These are phyloP conservation scores for Melanomma pulvis-pyrius DNA, from an alignment of 495 filamentous ascomycete genomes.

Conservation along the genomic window DNA sequence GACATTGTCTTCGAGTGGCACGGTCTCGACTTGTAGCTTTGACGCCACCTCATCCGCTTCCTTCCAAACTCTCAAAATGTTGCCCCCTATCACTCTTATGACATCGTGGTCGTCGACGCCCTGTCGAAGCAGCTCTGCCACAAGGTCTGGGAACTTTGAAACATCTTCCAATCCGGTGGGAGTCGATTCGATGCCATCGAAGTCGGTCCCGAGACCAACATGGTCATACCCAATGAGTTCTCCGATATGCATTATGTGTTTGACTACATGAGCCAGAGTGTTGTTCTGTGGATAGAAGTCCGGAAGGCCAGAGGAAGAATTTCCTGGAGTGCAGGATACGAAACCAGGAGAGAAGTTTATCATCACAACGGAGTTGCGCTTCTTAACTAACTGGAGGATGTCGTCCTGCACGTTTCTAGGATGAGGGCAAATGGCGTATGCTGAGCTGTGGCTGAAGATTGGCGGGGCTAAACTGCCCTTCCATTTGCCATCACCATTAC, in stretches of 20 bases:
- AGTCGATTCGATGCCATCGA: constrained; percentile 61
- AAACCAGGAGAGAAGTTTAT: constrained; percentile 81
- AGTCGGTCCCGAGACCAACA: constrained; percentile 76
- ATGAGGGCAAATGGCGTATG: constrained; percentile 67
- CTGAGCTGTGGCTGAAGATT: constrained; percentile 74
- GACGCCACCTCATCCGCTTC: constrained; percentile 49
- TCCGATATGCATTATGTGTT: constrained; percentile 73
- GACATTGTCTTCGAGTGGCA: constrained; percentile 45
- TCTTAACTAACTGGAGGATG: constrained; percentile 64
- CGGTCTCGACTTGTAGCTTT: constrained; percentile 38
- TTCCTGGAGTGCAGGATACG: constrained; percentile 64
- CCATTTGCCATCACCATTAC: constrained; percentile 51
- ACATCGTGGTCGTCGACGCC: constrained; percentile 48
- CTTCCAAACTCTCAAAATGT: constrained; percentile 50
- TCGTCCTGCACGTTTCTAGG: constrained; percentile 75
- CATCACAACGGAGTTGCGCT: constrained; percentile 68
- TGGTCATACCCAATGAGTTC: constrained; percentile 70
- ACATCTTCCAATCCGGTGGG: constrained; percentile 76
- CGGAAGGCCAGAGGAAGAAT: constrained; percentile 44
- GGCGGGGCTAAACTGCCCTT: constrained; percentile 60
- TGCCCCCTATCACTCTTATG: constrained; percentile 46
- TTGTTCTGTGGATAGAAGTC: constrained; percentile 59
- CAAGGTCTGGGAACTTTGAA: constrained; percentile 76
- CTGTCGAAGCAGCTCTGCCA: constrained; percentile 60
- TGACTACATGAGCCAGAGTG: constrained; percentile 78